Conservation (phyloP, 2,329 filamentous ascomycete species). For the Didymella pinodella region DNA sequence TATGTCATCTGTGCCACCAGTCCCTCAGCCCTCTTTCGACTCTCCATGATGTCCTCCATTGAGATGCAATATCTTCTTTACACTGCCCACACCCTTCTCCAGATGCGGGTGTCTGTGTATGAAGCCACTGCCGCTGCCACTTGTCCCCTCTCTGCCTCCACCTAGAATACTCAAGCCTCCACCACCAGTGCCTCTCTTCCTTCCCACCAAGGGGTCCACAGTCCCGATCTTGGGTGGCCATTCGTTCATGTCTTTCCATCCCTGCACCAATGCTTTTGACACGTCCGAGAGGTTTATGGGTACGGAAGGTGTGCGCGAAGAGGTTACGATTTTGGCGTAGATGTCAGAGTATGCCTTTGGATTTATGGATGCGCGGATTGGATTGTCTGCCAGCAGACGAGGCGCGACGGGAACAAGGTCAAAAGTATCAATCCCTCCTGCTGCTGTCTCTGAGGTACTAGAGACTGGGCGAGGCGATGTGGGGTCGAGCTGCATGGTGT, state of each 20-base stretch:
- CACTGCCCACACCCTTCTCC: slow-evolving; percentile 55
- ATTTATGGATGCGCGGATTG: slow-evolving; percentile 78
- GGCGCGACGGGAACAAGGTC: slow-evolving; percentile 73
- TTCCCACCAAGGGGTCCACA: slow-evolving; percentile 56
- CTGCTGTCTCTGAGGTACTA: background rate
- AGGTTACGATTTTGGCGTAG: slow-evolving; percentile 86
- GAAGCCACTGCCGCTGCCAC: slow-evolving; percentile 29
- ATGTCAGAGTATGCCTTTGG: slow-evolving; percentile 79
- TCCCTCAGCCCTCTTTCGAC: background rate
- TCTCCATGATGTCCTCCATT: slow-evolving; percentile 31
- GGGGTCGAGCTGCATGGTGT: slow-evolving; percentile 7
- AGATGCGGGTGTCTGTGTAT: slow-evolving; percentile 52
- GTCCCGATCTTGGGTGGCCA: slow-evolving; percentile 77
- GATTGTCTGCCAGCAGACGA: slow-evolving; percentile 75
- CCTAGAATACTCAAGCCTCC: background rate
- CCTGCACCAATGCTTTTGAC: slow-evolving; percentile 79
- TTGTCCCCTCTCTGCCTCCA: background rate
- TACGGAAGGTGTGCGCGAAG: slow-evolving; percentile 80
- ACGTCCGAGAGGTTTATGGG: slow-evolving; percentile 88
- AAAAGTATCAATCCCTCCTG: slow-evolving; percentile 15
- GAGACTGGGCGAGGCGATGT: background rate
- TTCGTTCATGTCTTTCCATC: slow-evolving; percentile 92
- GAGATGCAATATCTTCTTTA: slow-evolving; percentile 55
- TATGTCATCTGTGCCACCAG: background rate
- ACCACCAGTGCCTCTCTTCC: slow-evolving; percentile 38